Evolutionary conservation across 169 alveolate genomes (phyloP), one percentile per base, ranked within the genome.

Genomic region (Plasmodium sp.): DNA sequence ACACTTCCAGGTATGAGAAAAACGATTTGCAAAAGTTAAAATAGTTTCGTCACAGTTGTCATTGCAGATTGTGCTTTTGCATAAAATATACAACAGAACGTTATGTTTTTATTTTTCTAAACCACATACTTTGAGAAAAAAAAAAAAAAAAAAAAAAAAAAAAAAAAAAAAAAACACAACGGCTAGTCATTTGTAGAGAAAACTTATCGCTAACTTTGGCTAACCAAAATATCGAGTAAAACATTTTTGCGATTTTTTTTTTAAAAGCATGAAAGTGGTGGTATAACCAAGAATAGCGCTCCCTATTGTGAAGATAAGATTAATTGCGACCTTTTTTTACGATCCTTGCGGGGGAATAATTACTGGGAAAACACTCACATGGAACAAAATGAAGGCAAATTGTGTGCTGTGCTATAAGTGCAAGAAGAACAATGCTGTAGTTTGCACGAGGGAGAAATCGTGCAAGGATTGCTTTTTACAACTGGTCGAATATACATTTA

Each of bases 401-500:
- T 27, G 39, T 56, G 16, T 74, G 27, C 22, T 81, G 71, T 90
- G 94, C 36, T 90, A 90, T 41, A 90, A 90, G 83, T 90, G 94
- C 83, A 90, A 90, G 54, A 90, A 81, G 74, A 62, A 80, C 7
- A 58, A 90, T 51, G 94, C 94, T 22, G 58, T 81, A 81, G 84
- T 90, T 43, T 62, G 33, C 56, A 81, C 94, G 31, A 58, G 94
- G 56, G 94, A 90, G 51, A 90, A 90, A 27, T 79, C 94, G 14
- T 90, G 94, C 74, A 90, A 81, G 51, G 84, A 67, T 12, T 90
- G 94, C 67, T 90, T 90, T 90, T 67, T 90, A 45, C 72, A 43
- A 4, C 77, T 90, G 16, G 94, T 90, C 27, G 94, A 90, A 67
- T 90, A 90, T 90, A 90, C 83, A 62, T 90, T 90, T 90, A 90